A percentile compares a stretch with the other conserved stretches of the same genome.
These are phyloP conservation scores for Talaromyces verruculosus DNA, from an alignment of 2,329 filamentous ascomycete genomes.

Conservation along the genomic window DNA sequence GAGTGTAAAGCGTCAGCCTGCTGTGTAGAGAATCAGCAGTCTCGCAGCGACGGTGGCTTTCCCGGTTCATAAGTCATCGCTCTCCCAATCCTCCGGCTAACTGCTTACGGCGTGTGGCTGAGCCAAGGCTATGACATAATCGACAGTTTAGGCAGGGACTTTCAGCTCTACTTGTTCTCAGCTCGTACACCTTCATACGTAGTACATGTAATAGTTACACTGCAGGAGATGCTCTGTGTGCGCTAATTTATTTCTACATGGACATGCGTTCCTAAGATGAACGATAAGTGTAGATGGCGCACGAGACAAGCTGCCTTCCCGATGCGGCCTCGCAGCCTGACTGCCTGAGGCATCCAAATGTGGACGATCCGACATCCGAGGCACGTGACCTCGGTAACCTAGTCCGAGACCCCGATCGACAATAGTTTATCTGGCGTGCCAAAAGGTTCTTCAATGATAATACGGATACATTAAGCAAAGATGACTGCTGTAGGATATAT, in stretches of 20 bases:
- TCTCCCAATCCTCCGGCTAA: neutral
- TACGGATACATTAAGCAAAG: neutral
- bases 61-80: neutral
- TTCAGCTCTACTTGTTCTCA: neutral
- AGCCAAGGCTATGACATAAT: slow-evolving; percentile 22
- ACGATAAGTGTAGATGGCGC: neutral
- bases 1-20: neutral
- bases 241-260: neutral
- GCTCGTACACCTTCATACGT: neutral
- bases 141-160: slow-evolving; percentile 2
- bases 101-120: slow-evolving; percentile 15
- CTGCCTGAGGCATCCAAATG: neutral
- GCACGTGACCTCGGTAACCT: neutral
- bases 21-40: neutral
- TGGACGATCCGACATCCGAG: neutral
- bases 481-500: neutral
- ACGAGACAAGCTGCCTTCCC: slow-evolving; percentile 4
- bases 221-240: neutral
- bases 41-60: slow-evolving; percentile 5
- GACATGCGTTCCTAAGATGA: neutral
- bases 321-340: neutral
- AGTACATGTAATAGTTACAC: neutral
- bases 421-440: neutral
- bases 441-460: neutral
- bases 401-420: neutral